These are phyloP conservation scores for Fonsecaea pugnacius DNA, from an alignment of 2,329 filamentous ascomycete genomes.

Conservation along the genomic window DNA sequence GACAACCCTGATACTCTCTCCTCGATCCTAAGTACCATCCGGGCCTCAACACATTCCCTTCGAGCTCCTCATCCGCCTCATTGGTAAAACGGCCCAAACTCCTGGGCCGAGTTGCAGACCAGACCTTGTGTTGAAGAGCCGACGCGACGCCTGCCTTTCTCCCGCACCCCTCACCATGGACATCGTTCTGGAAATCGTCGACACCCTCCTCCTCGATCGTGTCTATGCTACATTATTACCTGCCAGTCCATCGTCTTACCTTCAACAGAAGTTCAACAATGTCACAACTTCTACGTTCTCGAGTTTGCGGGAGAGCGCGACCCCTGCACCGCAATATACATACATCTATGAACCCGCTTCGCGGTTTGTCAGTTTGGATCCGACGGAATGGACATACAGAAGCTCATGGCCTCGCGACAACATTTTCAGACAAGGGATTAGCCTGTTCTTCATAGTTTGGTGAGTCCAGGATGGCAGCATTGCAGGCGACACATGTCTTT, in stretches of 20 bases:
- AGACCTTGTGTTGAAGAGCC: background rate
- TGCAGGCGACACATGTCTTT: background rate
- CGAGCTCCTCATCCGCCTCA: background rate
- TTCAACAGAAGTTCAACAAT: slow-evolving; percentile 57
- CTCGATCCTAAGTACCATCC: background rate
- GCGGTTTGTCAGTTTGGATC: slow-evolving; percentile 69
- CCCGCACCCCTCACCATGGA: slow-evolving; percentile 68
- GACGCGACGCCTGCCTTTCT: background rate
- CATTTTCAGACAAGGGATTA: slow-evolving; percentile 71
- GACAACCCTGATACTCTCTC: background rate
- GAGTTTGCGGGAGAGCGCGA: slow-evolving; percentile 49
- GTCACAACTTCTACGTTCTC: slow-evolving; percentile 60
- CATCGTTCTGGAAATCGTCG: slow-evolving; percentile 82
- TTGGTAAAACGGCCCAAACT: background rate
- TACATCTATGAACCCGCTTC: slow-evolving; percentile 71
- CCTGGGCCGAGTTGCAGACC: background rate
- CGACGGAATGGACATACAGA: slow-evolving; percentile 76
- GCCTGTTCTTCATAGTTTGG: slow-evolving; percentile 86
- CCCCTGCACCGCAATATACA: slow-evolving; percentile 55
- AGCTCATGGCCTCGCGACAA: slow-evolving; percentile 80
- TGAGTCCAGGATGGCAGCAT: slow-evolving; percentile 49
- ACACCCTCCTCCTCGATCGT: slow-evolving; percentile 80
- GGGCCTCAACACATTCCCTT: background rate
- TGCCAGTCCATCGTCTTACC: slow-evolving; percentile 58
- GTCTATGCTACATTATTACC: slow-evolving; percentile 76